Base-by-base conservation (phyloP, 2,329 filamentous ascomycete genomes). In the Monilinia fructicola region DNA sequence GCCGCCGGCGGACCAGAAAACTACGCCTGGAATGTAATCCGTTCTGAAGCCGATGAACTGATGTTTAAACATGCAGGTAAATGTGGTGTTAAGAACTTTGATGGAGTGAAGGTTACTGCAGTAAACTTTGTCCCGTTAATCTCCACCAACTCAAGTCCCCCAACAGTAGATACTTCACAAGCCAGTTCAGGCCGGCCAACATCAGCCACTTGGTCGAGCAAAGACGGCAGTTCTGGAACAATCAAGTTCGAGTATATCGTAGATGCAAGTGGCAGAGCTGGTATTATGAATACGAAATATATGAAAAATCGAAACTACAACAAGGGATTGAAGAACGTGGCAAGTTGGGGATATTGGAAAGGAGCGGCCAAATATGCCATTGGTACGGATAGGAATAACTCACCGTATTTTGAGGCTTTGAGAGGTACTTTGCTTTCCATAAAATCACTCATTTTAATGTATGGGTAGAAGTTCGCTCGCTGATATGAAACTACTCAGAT, bases 331-430 rank as follows among this genome's bases (percentile, higher is more conserved):
- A 83, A 83, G 74, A 84, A 83, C 65, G 67, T 83, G 12, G 82
- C 83, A 7, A 79, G 69, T 61, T 84, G 82, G 82, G 79, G 74
- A 0, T 85, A 84, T 69, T 85, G 77, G 76, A 77, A 78, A 60
- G 75, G 74, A 10, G 74, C 72, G 9, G 73, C 70, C 4, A 11
- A 67, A 0, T 81, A 80, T 67, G 77, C 69, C 5, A 18, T 61
- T 3, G 80, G 79, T 4, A 80, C 78, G 0, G 53, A 68, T 9
- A 74, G 69, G 64, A 78, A 80, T 46, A 74, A 75, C 14, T 71
- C 71, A 0, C 81, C 81, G 0, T 80, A 76, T 62, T 83, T 83
- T 68, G 81, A 83, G 71, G 80, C 79, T 0, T 69, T 82, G 12
- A 55, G 72, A 63, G 68, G 69, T 67, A 69, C 26, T 1, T n/a